Conservation (phyloP, 1,284 basidiomycete species). For the Cerrena zonata region DNA sequence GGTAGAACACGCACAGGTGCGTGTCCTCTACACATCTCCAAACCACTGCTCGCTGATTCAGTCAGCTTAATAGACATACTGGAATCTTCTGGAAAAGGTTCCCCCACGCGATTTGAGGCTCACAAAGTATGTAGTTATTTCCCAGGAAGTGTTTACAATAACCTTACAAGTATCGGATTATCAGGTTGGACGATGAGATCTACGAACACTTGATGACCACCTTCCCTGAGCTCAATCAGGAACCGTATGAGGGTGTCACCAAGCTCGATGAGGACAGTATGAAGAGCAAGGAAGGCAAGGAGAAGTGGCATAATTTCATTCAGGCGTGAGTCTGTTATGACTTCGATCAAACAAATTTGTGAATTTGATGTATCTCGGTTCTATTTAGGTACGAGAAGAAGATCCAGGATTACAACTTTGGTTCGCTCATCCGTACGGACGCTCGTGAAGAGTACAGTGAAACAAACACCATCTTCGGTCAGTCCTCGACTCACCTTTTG, state of each 20-base stretch:
- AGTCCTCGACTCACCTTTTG: constrained; percentile 17
- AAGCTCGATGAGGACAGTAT: constrained; percentile 89
- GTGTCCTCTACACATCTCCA: not conserved
- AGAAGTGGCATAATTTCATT: constrained; percentile 89
- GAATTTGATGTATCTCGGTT: not conserved
- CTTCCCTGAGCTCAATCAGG: constrained; percentile 79
- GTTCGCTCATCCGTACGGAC: constrained; percentile 86
- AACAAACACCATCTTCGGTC: constrained; percentile 92
- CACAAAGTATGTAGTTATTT: constrained; percentile 59
- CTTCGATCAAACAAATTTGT: no score
- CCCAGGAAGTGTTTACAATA: constrained; percentile 27
- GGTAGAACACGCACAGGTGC: constrained; percentile 89
- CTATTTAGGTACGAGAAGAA: constrained; percentile 63
- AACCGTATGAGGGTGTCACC: constrained; percentile 61
- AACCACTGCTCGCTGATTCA: not conserved
- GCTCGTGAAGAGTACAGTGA: constrained; percentile 82
- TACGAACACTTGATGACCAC: constrained; percentile 67
- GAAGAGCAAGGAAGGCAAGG: constrained; percentile 89
- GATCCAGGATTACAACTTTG: constrained; percentile 94
- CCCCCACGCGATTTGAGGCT: constrained; percentile 71
- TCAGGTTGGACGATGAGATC: constrained; percentile 88
- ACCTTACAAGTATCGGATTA: not conserved
- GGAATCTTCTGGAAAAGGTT: constrained; percentile 87
- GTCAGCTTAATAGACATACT: constrained; percentile 73
- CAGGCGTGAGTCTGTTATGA: constrained; percentile 59